Evolutionary conservation across 2,329 filamentous ascomycete genomes (phyloP).

Genomic region (Ceratocystis papillata): DNA sequence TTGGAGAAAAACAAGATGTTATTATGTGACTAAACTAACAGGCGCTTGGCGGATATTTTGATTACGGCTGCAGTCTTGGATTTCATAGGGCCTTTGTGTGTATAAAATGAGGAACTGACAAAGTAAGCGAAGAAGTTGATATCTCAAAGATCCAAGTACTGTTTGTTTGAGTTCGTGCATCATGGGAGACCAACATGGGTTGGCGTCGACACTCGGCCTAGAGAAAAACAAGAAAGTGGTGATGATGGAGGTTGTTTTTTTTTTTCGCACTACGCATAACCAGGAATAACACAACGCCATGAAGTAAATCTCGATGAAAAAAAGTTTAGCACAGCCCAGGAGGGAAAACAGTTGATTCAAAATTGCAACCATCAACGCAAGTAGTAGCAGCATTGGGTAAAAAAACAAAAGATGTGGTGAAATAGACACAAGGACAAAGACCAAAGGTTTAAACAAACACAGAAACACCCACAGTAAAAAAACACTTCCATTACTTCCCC

Average conservation of each 20-base stretch:
- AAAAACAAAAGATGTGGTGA: not conserved
- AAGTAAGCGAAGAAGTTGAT: not conserved
- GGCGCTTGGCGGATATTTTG: too few relatives aligned
- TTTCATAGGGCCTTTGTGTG: not conserved
- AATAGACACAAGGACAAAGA: not conserved
- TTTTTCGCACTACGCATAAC: not conserved
- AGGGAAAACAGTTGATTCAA: conserved; percentile 1
- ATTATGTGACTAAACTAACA: too few relatives aligned
- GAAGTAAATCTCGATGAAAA: not conserved
- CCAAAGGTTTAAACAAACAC: not conserved
- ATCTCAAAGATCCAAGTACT: not conserved
- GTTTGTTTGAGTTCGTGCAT: too few relatives aligned
- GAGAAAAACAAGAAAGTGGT: not conserved
- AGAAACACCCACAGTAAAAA: not conserved
- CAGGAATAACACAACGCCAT: not conserved
- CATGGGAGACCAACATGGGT: too few relatives aligned
- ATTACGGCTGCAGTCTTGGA: too few relatives aligned
- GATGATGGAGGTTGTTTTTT: not conserved
- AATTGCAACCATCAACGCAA: not conserved
- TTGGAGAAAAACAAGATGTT: too few relatives aligned
- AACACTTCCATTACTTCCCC: not conserved
- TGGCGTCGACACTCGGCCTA: too few relatives aligned
- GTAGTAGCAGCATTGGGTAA: not conserved
- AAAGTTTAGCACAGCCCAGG: not conserved
- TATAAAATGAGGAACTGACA: not conserved